Evolutionary conservation across 2,329 filamentous ascomycete genomes (phyloP), one percentile per base, ranked within the genome.

Genomic region (Phialocephala subalpina): DNA sequence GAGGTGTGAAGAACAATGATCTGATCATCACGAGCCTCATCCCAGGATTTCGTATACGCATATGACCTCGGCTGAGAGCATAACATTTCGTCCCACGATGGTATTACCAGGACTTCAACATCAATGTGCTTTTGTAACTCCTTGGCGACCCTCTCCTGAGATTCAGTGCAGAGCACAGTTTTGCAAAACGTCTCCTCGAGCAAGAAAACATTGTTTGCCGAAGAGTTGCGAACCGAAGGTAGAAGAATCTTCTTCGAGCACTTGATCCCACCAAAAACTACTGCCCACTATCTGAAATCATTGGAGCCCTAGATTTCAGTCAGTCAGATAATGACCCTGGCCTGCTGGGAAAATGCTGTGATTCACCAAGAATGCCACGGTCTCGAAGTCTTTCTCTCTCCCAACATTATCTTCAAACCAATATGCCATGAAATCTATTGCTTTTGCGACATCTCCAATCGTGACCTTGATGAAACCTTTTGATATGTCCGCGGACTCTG

Each of bases 1-100:
- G 72, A 70, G 22, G 72, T 8, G 27, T 73, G 70, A 1, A 75
- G 74, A 33, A 77, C 75, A 45, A 72, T 73, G 1, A 80, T 78
- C 0, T 78, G 77, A 1, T 82, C 80, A 36, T 76, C 65, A 0
- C 67, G 70, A 4, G 78, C 78, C 6, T 75, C 69, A 0, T 76
- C 73, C 20, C 75, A 81, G 2, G 70, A 74, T 42, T 77, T 80
- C 3, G 63, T 72, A 55, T 78, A 81, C 0, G 62, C 67, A n/a
- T 75, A 79, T 1, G 63, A 36, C 20, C 61, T 8, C 0, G 58
- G 27, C 8, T 18, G 52, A 33, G 27, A 8, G 18, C 14, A 18
- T 7, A 55, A 18, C 27, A 55, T 33, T 36, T 33, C 33, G 14
- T 55, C 33, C 52, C 25, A 35, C 18, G 52, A 55, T 2, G 52